A percentile compares a stretch with the other conserved stretches of the same genome.
Conservation (phyloP, 1,284 basidiomycete genomes). For the Apiotrichum porosum region DNA sequence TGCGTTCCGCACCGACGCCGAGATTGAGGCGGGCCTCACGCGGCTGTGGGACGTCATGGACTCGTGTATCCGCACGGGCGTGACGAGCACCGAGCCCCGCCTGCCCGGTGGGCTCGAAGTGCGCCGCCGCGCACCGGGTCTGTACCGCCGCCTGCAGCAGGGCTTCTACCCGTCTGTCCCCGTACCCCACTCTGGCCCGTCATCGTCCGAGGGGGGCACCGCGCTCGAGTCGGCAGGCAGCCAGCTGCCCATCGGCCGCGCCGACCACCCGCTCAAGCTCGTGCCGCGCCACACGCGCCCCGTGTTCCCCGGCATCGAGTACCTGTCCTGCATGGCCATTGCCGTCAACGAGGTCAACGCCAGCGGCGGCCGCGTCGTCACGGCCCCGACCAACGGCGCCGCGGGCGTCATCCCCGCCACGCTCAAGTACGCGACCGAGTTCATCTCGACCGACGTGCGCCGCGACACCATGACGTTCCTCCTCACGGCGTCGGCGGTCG, state of each 20-base stretch:
- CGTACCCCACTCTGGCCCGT: conserved; percentile 1
- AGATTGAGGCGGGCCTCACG: conserved; percentile 67
- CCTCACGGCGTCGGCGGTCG: conserved; percentile 77
- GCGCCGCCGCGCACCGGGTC: conserved; percentile 71
- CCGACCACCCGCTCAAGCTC: conserved; percentile 72
- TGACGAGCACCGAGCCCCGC: conserved; percentile 66
- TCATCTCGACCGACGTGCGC: conserved; percentile 30
- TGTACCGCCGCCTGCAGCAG: conserved; percentile 82
- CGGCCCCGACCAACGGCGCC: conserved; percentile 63
- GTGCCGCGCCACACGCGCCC: conserved; percentile 62
- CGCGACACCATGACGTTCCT: conserved; percentile 69
- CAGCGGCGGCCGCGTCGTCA: conserved; percentile 86
- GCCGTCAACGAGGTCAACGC: conserved; percentile 82
- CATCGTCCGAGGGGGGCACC: conserved; percentile 42
- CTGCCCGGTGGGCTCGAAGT: conserved; percentile 81
- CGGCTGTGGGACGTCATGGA: conserved; percentile 90
- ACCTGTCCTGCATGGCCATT: conserved; percentile 86
- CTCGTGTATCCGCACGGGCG: conserved; percentile 81
- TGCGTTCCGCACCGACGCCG: conserved; percentile 66
- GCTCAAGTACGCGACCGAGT: conserved; percentile 45
- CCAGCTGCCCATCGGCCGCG: conserved; percentile 20
- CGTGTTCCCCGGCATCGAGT: conserved; percentile 84
- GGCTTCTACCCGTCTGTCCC: conserved; percentile 47
- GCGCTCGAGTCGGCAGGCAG: background rate
- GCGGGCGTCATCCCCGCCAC: conserved; percentile 84